phyloP scores from a whole-genome alignment of 345 rosid genomes.

The Chamaenerion angustifolium region DNA sequence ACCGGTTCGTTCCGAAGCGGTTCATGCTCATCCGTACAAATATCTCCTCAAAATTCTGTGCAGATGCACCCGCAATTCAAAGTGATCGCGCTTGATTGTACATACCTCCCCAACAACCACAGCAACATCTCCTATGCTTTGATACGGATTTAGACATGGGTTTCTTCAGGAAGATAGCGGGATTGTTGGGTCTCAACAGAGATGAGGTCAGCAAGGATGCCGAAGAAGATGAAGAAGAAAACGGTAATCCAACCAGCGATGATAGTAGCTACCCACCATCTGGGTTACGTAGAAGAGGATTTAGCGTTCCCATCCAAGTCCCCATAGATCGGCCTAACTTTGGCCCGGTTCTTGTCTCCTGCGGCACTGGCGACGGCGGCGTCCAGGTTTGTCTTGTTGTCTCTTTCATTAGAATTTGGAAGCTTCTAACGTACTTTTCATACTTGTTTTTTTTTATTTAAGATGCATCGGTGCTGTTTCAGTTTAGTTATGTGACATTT shows the following conservation, averaged over 20 bases:
- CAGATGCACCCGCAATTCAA: background rate
- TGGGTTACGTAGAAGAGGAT: slow-evolving; percentile 66
- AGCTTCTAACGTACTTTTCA: too few species aligned
- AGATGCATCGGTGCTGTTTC: too few species aligned
- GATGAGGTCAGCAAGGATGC: slow-evolving; percentile 45
- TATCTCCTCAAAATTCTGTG: background rate
- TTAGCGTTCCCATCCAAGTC: slow-evolving; percentile 74
- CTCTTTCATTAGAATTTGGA: background rate
- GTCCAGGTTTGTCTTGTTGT: slow-evolving; percentile 47
- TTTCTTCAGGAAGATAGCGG: slow-evolving; percentile 67
- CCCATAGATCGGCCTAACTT: slow-evolving; percentile 51
- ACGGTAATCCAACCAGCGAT: slow-evolving; percentile 2
- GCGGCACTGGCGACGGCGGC: slow-evolving; percentile 68
- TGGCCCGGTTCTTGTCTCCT: slow-evolving; percentile 55
- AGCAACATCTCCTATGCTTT: slow-evolving; percentile 1
- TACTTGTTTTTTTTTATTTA: too few species aligned
- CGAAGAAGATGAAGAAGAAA: slow-evolving; percentile 26
- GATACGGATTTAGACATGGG: slow-evolving; percentile 32
- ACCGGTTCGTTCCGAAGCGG: too few species aligned
- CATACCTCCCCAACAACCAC: background rate
- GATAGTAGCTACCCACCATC: slow-evolving; percentile 41
- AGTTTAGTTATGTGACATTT: too few species aligned
- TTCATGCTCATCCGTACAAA: too few species aligned
- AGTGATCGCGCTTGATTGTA: too few species aligned
- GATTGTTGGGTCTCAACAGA: slow-evolving; percentile 55